phyloP scores from a whole-genome alignment of 345 rosid genomes.

The Eucalyptus regnans region DNA sequence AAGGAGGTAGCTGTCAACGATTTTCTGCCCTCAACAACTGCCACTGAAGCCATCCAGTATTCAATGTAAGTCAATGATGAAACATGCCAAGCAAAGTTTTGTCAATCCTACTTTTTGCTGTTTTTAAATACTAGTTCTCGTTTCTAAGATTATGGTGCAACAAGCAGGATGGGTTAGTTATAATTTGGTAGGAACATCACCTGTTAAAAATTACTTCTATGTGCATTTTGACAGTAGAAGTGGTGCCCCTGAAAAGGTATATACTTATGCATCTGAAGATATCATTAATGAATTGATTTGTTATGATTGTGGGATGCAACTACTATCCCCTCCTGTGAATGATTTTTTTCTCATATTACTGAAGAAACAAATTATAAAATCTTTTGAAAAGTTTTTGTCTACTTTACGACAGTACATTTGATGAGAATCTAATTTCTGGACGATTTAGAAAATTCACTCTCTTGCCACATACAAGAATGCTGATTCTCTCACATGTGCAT shows the following conservation, averaged over 20 bases:
- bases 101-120: not conserved
- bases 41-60: conserved; percentile 75
- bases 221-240: not conserved
- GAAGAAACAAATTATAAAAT: not conserved
- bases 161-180: not conserved
- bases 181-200: not conserved
- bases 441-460: not conserved
- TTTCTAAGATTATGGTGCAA: not conserved
- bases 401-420: not conserved
- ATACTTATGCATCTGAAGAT: not conserved
- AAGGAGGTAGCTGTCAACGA: conserved; percentile 98
- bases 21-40: conserved; percentile 57
- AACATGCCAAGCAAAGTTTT: not conserved
- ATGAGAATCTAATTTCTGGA: not conserved
- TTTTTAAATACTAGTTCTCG: not conserved
- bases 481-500: not conserved
- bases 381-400: not conserved
- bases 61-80: conserved; percentile 48
- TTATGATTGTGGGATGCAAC: not conserved
- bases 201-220: not conserved
- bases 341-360: not conserved
- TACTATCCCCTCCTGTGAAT: not conserved
- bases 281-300: not conserved
- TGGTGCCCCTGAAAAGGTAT: not conserved
- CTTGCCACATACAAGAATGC: not conserved